These are phyloP conservation scores for Pyrenophora teres DNA, from an alignment of 2,329 filamentous ascomycete species.

Conservation along the genomic window DNA sequence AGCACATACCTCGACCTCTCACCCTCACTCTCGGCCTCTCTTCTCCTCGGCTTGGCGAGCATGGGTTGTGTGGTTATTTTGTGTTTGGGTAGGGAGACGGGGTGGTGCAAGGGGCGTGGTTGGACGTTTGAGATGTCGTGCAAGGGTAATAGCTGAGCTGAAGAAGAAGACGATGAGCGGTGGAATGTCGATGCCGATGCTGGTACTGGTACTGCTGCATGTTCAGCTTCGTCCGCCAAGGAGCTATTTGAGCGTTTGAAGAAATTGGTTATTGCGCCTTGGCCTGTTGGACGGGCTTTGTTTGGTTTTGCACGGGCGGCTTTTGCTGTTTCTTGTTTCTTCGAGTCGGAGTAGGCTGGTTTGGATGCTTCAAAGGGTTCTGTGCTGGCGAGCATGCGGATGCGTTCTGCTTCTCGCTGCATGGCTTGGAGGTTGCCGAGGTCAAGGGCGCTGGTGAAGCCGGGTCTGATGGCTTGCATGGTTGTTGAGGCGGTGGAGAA, in stretches of 20 bases:
- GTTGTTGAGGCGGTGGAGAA: slow-evolving; percentile 37
- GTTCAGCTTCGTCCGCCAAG: slow-evolving; percentile 11
- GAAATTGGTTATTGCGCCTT: slow-evolving; percentile 60
- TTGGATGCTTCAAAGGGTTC: slow-evolving; percentile 24
- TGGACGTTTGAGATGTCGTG: slow-evolving; percentile 43
- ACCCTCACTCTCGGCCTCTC: slow-evolving; percentile 22
- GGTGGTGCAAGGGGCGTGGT: slow-evolving; percentile 24
- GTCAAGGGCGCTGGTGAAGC: slow-evolving; percentile 48
- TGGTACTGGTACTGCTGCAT: slow-evolving; percentile 9
- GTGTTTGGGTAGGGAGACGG: slow-evolving; percentile 37
- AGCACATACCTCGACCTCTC: slow-evolving; percentile 54
- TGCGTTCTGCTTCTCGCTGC: slow-evolving; percentile 44
- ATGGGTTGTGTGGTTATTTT: slow-evolving; percentile 42
- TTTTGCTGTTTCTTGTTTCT: slow-evolving; percentile 28
- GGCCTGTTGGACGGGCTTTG: slow-evolving; percentile 51
- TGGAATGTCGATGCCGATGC: not conserved
- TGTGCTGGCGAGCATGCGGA: slow-evolving; percentile 29
- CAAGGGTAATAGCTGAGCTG: slow-evolving; percentile 16
- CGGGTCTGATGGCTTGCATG: slow-evolving; percentile 25
- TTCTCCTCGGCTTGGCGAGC: slow-evolving; percentile 34
- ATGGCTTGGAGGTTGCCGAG: slow-evolving; percentile 43
- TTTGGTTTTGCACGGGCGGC: slow-evolving; percentile 19
- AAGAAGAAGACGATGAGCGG: slow-evolving; percentile 27
- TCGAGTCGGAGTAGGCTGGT: slow-evolving; percentile 31
- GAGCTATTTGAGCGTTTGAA: slow-evolving; percentile 48